Percentiles rank a stretch among this genome's conserved stretches.
Conservation (phyloP, 1,284 basidiomycete genomes). For the Cystobasidium pallidum region DNA sequence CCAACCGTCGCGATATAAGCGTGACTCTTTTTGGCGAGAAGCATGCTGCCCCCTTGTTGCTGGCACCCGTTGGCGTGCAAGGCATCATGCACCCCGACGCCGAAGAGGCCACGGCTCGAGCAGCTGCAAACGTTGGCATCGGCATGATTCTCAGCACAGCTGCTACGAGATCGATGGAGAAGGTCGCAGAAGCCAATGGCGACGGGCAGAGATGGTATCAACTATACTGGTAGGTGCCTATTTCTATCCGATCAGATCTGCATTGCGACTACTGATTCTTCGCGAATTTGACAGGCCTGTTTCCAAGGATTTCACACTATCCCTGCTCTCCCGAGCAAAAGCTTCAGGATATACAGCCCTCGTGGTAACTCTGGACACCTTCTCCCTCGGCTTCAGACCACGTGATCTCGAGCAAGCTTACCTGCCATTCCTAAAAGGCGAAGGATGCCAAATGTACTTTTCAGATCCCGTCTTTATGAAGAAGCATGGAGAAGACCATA, state of each 20-base stretch:
- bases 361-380: constrained; percentile 65
- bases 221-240: constrained; percentile 65
- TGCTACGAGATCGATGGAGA: constrained; percentile 63
- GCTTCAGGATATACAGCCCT: constrained; percentile 61
- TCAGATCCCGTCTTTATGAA: constrained; percentile 67
- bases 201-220: constrained; percentile 73
- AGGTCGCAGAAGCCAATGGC: constrained; percentile 70
- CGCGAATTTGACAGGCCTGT: constrained; percentile 28
- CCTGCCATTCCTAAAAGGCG: constrained; percentile 53
- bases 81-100: constrained; percentile 44
- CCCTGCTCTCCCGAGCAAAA: constrained; percentile 62
- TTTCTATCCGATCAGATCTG: constrained; percentile 46
- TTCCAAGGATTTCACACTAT: constrained; percentile 63
- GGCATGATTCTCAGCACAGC: constrained; percentile 41
- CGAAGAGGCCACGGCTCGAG: constrained; percentile 38
- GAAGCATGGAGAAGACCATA: constrained; percentile 59
- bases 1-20: constrained; percentile 10
- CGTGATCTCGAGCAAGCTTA: constrained; percentile 41
- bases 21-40: constrained; percentile 39
- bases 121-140: constrained; percentile 33
- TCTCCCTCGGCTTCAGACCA: constrained; percentile 64
- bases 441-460: constrained; percentile 62
- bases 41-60: constrained; percentile 30
- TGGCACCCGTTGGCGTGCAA: constrained; percentile 41
- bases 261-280: not conserved